These are phyloP conservation scores for Lantana camara DNA, from an alignment of 257 asterid species.

Conservation along the genomic window DNA sequence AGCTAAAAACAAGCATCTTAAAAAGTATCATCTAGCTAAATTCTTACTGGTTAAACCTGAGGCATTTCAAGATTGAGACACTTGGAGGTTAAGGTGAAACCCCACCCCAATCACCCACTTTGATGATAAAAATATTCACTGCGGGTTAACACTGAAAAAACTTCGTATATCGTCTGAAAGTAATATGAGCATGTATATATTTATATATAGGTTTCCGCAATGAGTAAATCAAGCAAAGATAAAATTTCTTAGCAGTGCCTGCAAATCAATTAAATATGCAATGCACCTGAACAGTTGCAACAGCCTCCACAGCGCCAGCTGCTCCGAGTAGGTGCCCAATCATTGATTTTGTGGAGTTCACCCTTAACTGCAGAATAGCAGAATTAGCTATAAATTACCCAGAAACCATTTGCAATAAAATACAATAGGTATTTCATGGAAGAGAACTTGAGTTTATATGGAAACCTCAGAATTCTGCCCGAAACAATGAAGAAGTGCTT, in stretches of 20 bases:
- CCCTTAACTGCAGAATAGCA: slow-evolving; percentile 52
- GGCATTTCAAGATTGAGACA: background rate
- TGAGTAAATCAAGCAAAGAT: background rate
- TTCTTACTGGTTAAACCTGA: background rate
- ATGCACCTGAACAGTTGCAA: slow-evolving; percentile 80
- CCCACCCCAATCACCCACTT: slow-evolving; percentile 20
- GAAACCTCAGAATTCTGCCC: slow-evolving; percentile 86
- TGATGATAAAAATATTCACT: background rate
- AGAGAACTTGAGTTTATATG: slow-evolving; percentile 17
- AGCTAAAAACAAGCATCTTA: no score
- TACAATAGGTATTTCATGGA: slow-evolving; percentile 13
- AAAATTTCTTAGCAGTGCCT: background rate
- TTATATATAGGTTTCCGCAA: background rate
- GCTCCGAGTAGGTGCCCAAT: slow-evolving; percentile 93
- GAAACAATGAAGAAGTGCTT: slow-evolving; percentile 76
- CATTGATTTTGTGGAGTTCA: slow-evolving; percentile 95
- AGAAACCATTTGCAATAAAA: slow-evolving; percentile 3
- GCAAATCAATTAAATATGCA: slow-evolving; percentile 17
- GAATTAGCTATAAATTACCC: slow-evolving; percentile 2
- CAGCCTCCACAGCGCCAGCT: slow-evolving; percentile 91
- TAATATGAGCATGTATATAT: no score
- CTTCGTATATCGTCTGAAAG: no score
- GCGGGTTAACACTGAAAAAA: background rate
- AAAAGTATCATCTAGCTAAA: background rate
- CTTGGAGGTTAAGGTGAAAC: background rate